phyloP scores from a whole-genome alignment of 2,329 filamentous ascomycete species.

The Tolypocladium sp. region DNA sequence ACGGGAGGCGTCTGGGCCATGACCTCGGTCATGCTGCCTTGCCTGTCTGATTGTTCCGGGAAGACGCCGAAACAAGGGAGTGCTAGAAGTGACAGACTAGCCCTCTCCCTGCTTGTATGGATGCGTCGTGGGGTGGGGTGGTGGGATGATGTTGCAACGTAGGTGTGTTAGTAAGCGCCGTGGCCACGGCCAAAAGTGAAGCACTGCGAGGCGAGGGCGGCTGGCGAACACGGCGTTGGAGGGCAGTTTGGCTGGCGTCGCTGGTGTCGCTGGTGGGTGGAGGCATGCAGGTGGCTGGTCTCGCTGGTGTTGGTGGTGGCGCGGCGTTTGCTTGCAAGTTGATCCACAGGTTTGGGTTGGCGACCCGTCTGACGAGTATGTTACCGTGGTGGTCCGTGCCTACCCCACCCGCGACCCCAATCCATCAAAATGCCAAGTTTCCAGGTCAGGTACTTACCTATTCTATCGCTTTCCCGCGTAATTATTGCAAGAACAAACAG shows the following conservation, averaged over 20 bases:
- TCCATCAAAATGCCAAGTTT: neutral
- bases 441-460: neutral
- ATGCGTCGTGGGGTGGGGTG: neutral
- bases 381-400: neutral
- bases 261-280: neutral
- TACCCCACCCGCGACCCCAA: neutral
- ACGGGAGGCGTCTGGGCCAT: conserved; percentile 19
- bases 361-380: neutral
- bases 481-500: neutral
- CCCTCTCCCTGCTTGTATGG: neutral
- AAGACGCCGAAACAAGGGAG: neutral
- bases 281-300: neutral
- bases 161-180: neutral
- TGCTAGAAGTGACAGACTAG: neutral
- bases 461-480: neutral
- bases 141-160: neutral
- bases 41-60: neutral
- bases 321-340: neutral
- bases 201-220: neutral
- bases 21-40: conserved; percentile 16
- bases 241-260: neutral
- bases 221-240: neutral
- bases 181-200: neutral
- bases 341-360: neutral
- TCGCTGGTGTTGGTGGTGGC: neutral